Evolutionary conservation across 257 asterid genomes (phyloP).

Genomic region (Penstemon barbatus): DNA sequence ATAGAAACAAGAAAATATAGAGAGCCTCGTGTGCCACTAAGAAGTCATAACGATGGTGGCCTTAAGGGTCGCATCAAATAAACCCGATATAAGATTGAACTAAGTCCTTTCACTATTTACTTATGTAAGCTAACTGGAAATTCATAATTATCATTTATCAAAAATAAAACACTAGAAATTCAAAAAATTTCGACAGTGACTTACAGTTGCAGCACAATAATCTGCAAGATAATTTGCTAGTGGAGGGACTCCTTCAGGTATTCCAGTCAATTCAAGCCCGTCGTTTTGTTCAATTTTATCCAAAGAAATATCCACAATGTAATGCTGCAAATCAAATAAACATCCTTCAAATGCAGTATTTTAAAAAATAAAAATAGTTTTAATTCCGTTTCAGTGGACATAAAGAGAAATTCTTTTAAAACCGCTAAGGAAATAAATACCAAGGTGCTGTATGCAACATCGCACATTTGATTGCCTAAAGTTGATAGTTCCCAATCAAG

Average conservation of each 20-base stretch:
- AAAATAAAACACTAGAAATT: background rate
- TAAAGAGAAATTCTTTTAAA: constrained; percentile 5
- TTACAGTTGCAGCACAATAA: constrained; percentile 82
- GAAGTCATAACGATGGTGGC: too few relatives aligned
- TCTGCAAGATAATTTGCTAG: constrained; percentile 67
- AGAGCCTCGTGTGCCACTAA: too few relatives aligned
- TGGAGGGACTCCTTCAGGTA: constrained; percentile 88
- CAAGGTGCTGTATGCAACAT: constrained; percentile 92
- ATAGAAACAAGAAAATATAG: too few relatives aligned
- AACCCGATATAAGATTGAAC: background rate
- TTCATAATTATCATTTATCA: background rate
- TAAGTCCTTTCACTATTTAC: constrained; percentile 13
- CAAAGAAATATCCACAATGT: constrained; percentile 60
- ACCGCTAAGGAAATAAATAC: constrained; percentile 45
- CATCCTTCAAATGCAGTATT: constrained; percentile 14
- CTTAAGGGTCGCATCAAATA: too few relatives aligned
- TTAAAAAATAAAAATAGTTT: background rate
- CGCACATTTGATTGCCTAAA: constrained; percentile 95
- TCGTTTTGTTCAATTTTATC: constrained; percentile 49
- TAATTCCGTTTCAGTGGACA: constrained; percentile 8
- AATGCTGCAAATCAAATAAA: constrained; percentile 53
- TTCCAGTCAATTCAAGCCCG: constrained; percentile 57
- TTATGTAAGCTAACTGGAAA: constrained; percentile 12
- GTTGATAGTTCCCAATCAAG: constrained; percentile 98
- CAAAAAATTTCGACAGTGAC: constrained; percentile 27